Evolutionary conservation across 495 filamentous ascomycete species (phyloP), one percentile per base, ranked within the genome.

Genomic region (Echria macrotheca): DNA sequence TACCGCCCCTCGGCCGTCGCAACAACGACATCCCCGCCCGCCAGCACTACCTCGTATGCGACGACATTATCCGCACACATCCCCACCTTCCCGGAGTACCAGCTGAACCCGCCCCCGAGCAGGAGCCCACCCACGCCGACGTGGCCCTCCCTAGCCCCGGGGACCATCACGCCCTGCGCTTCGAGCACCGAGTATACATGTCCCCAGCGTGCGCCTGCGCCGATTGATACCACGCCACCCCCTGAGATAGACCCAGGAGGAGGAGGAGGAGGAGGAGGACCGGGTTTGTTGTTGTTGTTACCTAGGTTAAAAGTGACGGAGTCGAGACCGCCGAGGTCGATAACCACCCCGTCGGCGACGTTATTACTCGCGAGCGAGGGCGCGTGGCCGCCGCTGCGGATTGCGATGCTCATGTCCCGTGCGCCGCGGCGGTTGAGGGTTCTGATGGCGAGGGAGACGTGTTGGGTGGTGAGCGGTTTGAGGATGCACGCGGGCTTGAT

Each of bases 61-160:
- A 65, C 47, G 4, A 80, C 69, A n/a, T 59, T 73, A 55, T 79
- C 70, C 45, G 65, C 70, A 15, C 53, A 64, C 31, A 67, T 77
- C 12, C 78, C 77, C 12, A 67, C 56, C 6, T 60, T 69, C 56
- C 47, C 64, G 56, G 59, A 64, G 55, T 68, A 72, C 57, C 68
- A 75, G 47, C 60, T 69, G 45, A 77, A 53, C 1, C 76, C 75
- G 29, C 74, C 72, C 8, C 70, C 74, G 66, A 79, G 71, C 19
- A 67, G 59, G 4, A 78, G 60, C 8, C 80, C 80, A 7, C 70
- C 72, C 5, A 79, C 73, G 15, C 80, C 80, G 42, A 82, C 69
- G 8, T 58, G 64, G 0, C 68, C 48, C 9, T 70, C 67, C 26
- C 79, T 68, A 10, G 74, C 76, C 1, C 80, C 79, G 17, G 58